These are phyloP conservation scores for Fusarium veterinarium DNA, from an alignment of 2,329 filamentous ascomycete species.

Conservation along the genomic window DNA sequence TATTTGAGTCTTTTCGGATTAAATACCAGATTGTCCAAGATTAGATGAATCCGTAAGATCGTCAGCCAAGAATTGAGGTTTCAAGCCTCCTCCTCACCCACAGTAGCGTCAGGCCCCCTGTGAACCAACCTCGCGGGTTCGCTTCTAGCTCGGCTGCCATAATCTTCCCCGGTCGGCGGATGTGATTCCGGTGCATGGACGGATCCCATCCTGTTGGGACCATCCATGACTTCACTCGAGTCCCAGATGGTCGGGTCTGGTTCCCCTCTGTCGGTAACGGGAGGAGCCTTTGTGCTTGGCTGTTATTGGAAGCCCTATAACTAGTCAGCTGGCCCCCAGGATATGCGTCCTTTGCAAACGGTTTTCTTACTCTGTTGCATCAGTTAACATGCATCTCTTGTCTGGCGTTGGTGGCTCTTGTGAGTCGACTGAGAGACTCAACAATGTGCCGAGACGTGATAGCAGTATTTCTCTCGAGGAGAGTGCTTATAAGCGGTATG, in stretches of 20 bases:
- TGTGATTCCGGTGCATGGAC: conserved; percentile 26
- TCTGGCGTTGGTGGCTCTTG: conserved; percentile 36
- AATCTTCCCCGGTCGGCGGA: conserved; percentile 6
- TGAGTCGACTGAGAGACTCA: conserved; percentile 5
- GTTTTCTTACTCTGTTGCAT: neutral
- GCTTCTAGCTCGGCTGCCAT: neutral
- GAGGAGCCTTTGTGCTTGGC: conserved; percentile 1
- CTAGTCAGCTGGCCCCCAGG: conserved; percentile 14
- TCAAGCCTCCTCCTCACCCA: neutral
- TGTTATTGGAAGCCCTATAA: conserved; percentile 15
- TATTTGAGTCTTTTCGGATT: neutral
- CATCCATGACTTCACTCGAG: neutral
- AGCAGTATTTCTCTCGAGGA: conserved; percentile 43
- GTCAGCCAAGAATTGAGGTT: neutral
- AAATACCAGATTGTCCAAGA: conserved; percentile 8
- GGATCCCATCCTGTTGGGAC: conserved; percentile 15
- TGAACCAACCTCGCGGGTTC: conserved; percentile 1
- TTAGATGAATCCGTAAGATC: neutral
- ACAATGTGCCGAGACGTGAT: conserved; percentile 10
- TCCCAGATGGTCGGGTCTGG: conserved; percentile 24
- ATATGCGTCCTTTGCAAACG: neutral
- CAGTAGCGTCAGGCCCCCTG: neutral
- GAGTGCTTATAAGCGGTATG: conserved; percentile 9
- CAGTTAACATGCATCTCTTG: conserved; percentile 25
- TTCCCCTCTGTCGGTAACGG: conserved; percentile 34